phyloP scores from a whole-genome alignment of 2,329 filamentous ascomycete species.

The Diaporthe citrichinensis region DNA sequence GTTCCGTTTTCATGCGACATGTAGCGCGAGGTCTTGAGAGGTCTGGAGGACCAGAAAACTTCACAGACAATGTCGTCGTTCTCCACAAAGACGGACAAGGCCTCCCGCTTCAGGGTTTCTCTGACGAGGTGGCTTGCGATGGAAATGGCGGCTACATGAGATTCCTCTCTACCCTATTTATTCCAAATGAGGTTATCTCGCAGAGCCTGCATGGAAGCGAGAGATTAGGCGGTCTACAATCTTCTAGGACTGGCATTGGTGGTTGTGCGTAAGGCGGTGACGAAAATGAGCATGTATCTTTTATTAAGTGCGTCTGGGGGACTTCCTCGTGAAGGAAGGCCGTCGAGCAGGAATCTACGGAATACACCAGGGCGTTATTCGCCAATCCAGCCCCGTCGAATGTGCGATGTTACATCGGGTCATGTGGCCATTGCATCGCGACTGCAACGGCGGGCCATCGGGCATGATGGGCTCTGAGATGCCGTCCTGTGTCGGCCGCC shows the following conservation, averaged over 20 bases:
- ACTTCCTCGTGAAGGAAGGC: neutral
- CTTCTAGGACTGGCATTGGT: neutral
- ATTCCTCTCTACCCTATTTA: neutral
- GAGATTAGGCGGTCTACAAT: neutral
- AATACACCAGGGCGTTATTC: neutral
- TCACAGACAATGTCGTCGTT: neutral
- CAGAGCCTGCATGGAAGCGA: neutral
- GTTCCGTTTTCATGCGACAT: neutral
- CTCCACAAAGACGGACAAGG: neutral
- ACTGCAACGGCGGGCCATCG: neutral
- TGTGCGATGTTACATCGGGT: slow-evolving; percentile 12
- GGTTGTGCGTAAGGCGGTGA: neutral
- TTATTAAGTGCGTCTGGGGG: neutral
- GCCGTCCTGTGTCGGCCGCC: neutral
- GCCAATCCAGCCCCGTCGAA: neutral
- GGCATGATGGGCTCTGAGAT: neutral
- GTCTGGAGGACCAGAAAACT: slow-evolving; percentile 1
- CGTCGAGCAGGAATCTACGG: neutral
- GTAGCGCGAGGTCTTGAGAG: neutral
- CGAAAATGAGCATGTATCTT: neutral
- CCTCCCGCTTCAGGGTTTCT: neutral
- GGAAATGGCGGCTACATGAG: neutral
- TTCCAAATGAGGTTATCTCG: neutral
- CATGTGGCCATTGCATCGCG: neutral
- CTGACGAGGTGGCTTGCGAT: neutral